Percentiles rank a stretch among this genome's conserved stretches.
phyloP scores from a whole-genome alignment of 495 filamentous ascomycete species.

The Penicillium flavigenum region DNA sequence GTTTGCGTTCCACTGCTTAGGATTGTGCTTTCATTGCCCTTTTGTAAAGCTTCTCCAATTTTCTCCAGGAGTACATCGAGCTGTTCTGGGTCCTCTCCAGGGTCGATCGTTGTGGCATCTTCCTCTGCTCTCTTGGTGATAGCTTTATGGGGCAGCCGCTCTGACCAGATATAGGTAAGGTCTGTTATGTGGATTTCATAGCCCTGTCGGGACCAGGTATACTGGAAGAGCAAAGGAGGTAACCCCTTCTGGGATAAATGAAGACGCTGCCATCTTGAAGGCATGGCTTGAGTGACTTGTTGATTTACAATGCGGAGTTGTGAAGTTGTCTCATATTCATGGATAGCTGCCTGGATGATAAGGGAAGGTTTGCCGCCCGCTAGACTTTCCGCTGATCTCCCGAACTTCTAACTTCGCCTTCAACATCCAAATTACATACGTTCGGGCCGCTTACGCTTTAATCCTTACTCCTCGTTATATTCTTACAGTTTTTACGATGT shows the following conservation, averaged over 20 bases:
- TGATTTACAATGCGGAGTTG: neutral
- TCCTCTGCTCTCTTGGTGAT: conserved; percentile 67
- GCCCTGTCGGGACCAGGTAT: conserved; percentile 47
- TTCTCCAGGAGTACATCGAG: conserved; percentile 70
- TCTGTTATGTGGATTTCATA: conserved; percentile 83
- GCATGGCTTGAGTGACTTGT: conserved; percentile 30
- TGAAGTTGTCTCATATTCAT: neutral
- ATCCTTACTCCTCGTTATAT: conserved; percentile 2
- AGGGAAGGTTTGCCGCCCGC: conserved; percentile 32
- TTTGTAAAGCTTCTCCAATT: conserved; percentile 61
- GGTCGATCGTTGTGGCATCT: conserved; percentile 77
- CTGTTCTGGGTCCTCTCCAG: conserved; percentile 72
- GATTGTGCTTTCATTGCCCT: conserved; percentile 35
- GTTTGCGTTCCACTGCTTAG: conserved; percentile 26
- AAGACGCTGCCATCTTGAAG: conserved; percentile 41
- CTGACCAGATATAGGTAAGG: conserved; percentile 80
- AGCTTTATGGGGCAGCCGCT: conserved; percentile 58
- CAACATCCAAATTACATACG: conserved; percentile 10
- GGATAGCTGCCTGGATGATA: conserved; percentile 21
- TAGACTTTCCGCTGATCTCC: conserved; percentile 31
- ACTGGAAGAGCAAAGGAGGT: conserved; percentile 58
- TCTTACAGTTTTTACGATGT: conserved; percentile 25
- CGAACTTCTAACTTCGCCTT: conserved; percentile 19
- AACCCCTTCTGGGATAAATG: conserved; percentile 17
- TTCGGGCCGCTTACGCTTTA: neutral